phyloP scores from a whole-genome alignment of 345 rosid species.

The Rubroshorea leprosula region DNA sequence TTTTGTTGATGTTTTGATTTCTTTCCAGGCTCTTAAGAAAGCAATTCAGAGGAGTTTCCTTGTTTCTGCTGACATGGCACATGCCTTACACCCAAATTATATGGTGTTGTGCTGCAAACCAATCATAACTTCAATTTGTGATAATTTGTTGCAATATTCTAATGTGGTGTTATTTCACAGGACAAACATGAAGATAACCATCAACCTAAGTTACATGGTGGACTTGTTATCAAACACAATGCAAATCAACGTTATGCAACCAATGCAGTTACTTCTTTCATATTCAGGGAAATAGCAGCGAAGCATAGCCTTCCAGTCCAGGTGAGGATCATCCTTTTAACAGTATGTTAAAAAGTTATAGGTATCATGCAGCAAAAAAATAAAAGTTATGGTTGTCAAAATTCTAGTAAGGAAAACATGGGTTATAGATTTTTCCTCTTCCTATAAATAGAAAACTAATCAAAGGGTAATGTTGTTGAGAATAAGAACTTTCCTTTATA shows the following conservation, averaged over 20 bases:
- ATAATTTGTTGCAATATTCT: slow-evolving; percentile 14
- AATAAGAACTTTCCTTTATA: no score
- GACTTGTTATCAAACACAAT: slow-evolving; percentile 95
- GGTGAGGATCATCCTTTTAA: slow-evolving; percentile 29
- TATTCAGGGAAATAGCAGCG: slow-evolving; percentile 77
- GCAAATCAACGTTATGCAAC: slow-evolving; percentile 98
- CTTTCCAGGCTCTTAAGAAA: slow-evolving; percentile 65
- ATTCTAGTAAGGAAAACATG: no score
- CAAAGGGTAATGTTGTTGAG: no score
- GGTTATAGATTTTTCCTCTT: no score
- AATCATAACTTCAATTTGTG: not conserved
- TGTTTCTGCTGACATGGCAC: slow-evolving; percentile 98
- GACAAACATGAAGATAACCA: slow-evolving; percentile 97
- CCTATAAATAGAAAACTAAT: no score
- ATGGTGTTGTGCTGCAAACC: slow-evolving; percentile 34
- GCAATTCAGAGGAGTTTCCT: slow-evolving; percentile 84
- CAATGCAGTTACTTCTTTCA: slow-evolving; percentile 74
- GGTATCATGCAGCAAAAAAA: no score
- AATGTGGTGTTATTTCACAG: slow-evolving; percentile 31
- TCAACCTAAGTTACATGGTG: slow-evolving; percentile 96
- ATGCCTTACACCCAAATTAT: slow-evolving; percentile 94
- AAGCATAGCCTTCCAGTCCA: slow-evolving; percentile 75
- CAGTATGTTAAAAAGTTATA: no score
- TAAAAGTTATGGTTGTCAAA: no score
- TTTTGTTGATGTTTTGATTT: not conserved